Evolutionary conservation across 768 basidiomycete genomes (phyloP).

Genomic region (Rhizopogon vinicolor): DNA sequence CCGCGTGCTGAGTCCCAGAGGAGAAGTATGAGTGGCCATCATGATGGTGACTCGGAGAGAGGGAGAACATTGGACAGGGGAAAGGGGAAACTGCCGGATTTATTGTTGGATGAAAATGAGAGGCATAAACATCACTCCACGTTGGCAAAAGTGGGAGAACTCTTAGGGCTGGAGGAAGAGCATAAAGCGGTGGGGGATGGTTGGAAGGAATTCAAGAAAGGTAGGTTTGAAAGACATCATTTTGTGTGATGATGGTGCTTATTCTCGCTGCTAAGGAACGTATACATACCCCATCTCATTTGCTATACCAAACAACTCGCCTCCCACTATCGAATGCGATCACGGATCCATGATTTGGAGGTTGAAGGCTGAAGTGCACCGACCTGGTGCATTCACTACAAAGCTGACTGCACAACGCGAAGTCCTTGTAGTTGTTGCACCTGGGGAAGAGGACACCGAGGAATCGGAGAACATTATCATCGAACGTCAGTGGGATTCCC

Average conservation of each 20-base stretch:
- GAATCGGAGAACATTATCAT: constrained; percentile 75
- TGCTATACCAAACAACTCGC: constrained; percentile 72
- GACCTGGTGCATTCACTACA: constrained; percentile 80
- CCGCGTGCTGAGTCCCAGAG: constrained; percentile 16
- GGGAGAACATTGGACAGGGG: constrained; percentile 31
- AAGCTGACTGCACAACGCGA: constrained; percentile 71
- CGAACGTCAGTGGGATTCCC: constrained; percentile 87
- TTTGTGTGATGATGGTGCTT: not conserved
- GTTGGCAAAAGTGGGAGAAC: not conserved
- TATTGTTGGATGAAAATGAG: constrained; percentile 10
- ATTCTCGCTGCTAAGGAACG: constrained; percentile 49
- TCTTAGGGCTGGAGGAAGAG: constrained; percentile 1
- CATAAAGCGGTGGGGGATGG: constrained; percentile 40
- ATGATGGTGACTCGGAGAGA: not conserved
- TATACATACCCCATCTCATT: constrained; percentile 97
- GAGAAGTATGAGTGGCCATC: constrained; percentile 10
- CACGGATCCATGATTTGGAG: constrained; percentile 76
- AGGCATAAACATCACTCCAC: constrained; percentile 13
- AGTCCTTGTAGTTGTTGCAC: constrained; percentile 71
- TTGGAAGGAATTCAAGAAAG: constrained; percentile 92
- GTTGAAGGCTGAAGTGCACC: constrained; percentile 78
- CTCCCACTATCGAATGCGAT: constrained; percentile 72
- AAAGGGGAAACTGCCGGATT: not conserved
- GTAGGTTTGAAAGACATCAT: constrained; percentile 33
- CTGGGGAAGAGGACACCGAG: constrained; percentile 81